phyloP scores from a whole-genome alignment of 495 filamentous ascomycete species.

The Aspergillus ostianus region DNA sequence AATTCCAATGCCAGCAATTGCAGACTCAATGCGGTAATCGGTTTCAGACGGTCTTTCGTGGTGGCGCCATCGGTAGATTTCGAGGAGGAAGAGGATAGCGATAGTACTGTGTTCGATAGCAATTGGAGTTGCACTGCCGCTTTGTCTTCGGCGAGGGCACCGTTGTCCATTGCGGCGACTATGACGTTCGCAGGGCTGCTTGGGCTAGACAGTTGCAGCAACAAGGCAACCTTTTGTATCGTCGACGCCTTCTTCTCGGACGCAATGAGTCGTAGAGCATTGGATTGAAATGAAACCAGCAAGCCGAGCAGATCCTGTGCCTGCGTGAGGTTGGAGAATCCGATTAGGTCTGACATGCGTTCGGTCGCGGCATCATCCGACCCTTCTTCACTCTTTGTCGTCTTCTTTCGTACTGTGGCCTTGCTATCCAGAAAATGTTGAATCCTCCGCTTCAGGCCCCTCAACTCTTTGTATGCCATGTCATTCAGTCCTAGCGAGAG shows the following conservation, averaged over 20 bases:
- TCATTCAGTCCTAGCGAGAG: conserved; percentile 71
- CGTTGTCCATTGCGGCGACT: conserved; percentile 43
- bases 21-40: conserved; percentile 58
- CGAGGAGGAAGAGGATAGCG: conserved; percentile 42
- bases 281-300: conserved; percentile 43
- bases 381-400: conserved; percentile 11
- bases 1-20: conserved; percentile 67
- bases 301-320: conserved; percentile 36
- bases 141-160: conserved; percentile 52
- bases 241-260: conserved; percentile 43
- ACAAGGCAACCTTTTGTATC: conserved; percentile 47
- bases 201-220: conserved; percentile 42
- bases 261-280: conserved; percentile 50
- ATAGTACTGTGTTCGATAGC: conserved; percentile 64
- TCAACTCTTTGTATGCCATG: conserved; percentile 74
- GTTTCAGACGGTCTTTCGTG: conserved; percentile 52
- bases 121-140: conserved; percentile 67
- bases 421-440: conserved; percentile 38
- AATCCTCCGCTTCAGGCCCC: conserved; percentile 62
- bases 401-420: conserved; percentile 23
- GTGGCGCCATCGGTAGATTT: conserved; percentile 37
- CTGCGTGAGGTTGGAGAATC: conserved; percentile 48
- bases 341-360: conserved; percentile 60
- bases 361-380: conserved; percentile 37
- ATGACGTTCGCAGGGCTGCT: conserved; percentile 70